A percentile compares a stretch with the other conserved stretches of the same genome.
Evolutionary conservation across 2,329 filamentous ascomycete genomes (phyloP).

Genomic region (Dactylonectria macrodidyma): DNA sequence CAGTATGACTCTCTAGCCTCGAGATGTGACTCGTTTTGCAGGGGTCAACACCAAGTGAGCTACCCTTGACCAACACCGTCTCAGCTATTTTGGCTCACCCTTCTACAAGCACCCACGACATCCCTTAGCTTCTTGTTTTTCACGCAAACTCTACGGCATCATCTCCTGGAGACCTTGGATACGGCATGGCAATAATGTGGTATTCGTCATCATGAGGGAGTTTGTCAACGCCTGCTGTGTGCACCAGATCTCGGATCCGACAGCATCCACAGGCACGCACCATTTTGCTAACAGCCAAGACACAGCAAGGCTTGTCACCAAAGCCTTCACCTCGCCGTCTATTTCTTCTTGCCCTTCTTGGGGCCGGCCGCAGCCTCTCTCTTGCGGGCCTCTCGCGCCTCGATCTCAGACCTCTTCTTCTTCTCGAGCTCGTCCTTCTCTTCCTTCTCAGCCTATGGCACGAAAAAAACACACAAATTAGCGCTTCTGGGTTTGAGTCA

Average conservation of each 20-base stretch:
- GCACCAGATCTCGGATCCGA: slow-evolving; percentile 8
- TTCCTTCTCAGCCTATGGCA: slow-evolving; percentile 69
- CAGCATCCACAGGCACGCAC: slow-evolving; percentile 1
- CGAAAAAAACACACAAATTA: slow-evolving; percentile 36
- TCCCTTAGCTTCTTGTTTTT: neutral
- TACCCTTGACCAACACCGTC: neutral
- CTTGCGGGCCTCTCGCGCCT: slow-evolving; percentile 68
- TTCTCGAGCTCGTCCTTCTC: slow-evolving; percentile 68
- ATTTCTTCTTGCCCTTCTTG: slow-evolving; percentile 67
- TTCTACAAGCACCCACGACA: neutral
- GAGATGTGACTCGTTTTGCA: neutral
- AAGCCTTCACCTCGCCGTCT: slow-evolving; percentile 26
- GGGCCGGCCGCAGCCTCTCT: slow-evolving; percentile 63
- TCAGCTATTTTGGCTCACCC: neutral
- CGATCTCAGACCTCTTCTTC: slow-evolving; percentile 64
- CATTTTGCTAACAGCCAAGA: slow-evolving; percentile 19
- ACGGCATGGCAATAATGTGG: slow-evolving; percentile 4
- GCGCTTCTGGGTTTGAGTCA: slow-evolving; percentile 22
- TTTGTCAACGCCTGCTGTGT: slow-evolving; percentile 6
- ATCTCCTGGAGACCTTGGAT: neutral
- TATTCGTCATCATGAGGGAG: slow-evolving; percentile 21
- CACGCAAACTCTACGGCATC: neutral
- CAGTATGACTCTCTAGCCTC: neutral
- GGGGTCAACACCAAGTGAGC: neutral
- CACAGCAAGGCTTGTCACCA: slow-evolving; percentile 15